Evolutionary conservation across 2,329 filamentous ascomycete species (phyloP).

Genomic region (Calonectria montana): DNA sequence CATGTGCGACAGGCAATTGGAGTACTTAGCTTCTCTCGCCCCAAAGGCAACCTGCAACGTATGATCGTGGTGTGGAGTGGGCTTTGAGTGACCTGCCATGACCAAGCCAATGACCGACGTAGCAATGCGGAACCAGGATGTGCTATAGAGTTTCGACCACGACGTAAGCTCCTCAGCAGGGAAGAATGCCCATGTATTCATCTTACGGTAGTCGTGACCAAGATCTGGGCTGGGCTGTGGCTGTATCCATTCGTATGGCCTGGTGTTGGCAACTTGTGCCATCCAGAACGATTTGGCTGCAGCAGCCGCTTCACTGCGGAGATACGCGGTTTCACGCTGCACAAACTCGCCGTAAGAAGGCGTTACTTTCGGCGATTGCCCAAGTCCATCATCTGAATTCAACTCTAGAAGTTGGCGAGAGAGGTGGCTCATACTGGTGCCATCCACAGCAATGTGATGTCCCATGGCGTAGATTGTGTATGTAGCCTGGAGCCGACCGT

Average conservation of each 20-base stretch:
- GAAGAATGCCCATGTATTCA: background rate
- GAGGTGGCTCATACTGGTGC: background rate
- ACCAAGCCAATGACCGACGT: background rate
- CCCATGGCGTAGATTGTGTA: background rate
- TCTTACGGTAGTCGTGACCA: background rate
- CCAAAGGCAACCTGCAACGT: background rate
- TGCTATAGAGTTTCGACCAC: background rate
- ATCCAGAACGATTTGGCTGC: background rate
- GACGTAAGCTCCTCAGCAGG: background rate
- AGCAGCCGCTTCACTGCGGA: background rate
- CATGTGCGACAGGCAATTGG: background rate
- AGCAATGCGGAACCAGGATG: background rate
- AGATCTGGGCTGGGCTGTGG: too few relatives aligned
- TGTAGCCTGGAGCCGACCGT: background rate
- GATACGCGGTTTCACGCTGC: background rate
- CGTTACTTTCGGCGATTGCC: too few relatives aligned
- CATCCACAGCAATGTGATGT: background rate
- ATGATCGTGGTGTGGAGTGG: background rate
- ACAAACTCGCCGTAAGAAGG: background rate
- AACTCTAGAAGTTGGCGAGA: background rate
- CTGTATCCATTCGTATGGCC: background rate
- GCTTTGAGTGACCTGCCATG: background rate
- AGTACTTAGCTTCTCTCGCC: background rate
- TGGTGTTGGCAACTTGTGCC: background rate
- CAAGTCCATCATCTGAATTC: background rate